Conservation (phyloP, 495 filamentous ascomycete species). For the Penicillium maclennaniae region DNA sequence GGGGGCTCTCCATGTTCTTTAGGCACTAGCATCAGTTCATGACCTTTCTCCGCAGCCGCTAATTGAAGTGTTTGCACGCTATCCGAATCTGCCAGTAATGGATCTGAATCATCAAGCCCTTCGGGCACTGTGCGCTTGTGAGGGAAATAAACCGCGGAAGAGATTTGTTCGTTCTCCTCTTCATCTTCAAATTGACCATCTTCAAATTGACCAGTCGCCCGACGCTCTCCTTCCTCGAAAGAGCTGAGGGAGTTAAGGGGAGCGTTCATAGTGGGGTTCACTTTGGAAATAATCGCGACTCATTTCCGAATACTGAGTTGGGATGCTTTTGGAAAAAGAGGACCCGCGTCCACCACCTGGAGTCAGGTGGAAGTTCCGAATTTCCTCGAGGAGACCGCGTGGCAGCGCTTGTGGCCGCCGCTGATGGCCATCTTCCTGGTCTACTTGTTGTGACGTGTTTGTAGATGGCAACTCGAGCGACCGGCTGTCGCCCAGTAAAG, state of each 20-base stretch:
- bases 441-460: conserved; percentile 6
- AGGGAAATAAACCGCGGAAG: conserved; percentile 88
- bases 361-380: conserved; percentile 56
- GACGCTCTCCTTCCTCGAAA: conserved; percentile 26
- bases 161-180: conserved; percentile 89
- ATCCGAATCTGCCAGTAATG: conserved; percentile 43
- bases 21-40: conserved; percentile 30
- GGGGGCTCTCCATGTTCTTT: conserved; percentile 28
- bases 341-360: conserved; percentile 48
- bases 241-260: conserved; percentile 22
- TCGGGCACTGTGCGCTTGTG: conserved; percentile 58
- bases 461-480: conserved; percentile 16
- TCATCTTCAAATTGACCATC: conserved; percentile 62
- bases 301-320: conserved; percentile 41
- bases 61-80: conserved; percentile 31
- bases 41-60: conserved; percentile 31
- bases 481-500: conserved; percentile 28
- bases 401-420: conserved; percentile 33
- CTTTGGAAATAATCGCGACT: conserved; percentile 30
- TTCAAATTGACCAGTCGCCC: conserved; percentile 45
- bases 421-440: conserved; percentile 27
- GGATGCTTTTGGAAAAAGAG: conserved; percentile 55
- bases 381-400: conserved; percentile 57
- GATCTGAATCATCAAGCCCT: conserved; percentile 37
- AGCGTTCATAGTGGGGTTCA: conserved; percentile 17